A percentile compares a stretch with the other conserved stretches of the same genome.
Evolutionary conservation across 2,329 filamentous ascomycete genomes (phyloP).

Genomic region (Pezicula radicicola): DNA sequence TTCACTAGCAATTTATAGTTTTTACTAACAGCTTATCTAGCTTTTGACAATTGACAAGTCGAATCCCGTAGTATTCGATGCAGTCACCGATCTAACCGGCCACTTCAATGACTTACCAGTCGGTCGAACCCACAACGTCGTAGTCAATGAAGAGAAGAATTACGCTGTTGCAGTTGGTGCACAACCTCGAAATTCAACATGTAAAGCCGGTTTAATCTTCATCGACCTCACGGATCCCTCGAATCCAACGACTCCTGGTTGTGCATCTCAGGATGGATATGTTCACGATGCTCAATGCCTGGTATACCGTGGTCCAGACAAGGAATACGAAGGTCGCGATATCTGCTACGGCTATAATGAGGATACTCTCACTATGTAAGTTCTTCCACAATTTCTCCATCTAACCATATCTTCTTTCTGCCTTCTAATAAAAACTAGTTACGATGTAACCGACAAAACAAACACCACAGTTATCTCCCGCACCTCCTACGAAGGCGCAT

Average conservation of each 20-base stretch:
- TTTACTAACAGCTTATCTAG: conserved; percentile 21
- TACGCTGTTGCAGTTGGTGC: conserved; percentile 33
- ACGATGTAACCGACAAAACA: conserved; percentile 42
- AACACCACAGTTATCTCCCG: conserved; percentile 39
- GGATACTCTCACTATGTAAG: conserved; percentile 36
- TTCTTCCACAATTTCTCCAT: background rate
- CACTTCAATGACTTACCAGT: conserved; percentile 34
- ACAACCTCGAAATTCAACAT: conserved; percentile 31
- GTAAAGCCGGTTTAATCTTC: conserved; percentile 45
- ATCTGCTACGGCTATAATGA: conserved; percentile 21
- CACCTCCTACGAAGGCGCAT: conserved; percentile 45
- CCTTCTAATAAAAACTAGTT: background rate
- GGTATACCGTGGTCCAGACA: conserved; percentile 17
- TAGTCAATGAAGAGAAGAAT: conserved; percentile 35
- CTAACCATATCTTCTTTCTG: background rate
- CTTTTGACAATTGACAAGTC: conserved; percentile 43
- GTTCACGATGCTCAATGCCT: conserved; percentile 41
- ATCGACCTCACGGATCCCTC: conserved; percentile 44
- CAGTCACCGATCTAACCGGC: conserved; percentile 33
- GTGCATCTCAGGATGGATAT: conserved; percentile 40
- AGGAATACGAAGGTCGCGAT: conserved; percentile 14
- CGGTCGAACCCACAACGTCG: conserved; percentile 38
- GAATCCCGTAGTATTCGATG: conserved; percentile 33
- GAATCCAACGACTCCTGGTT: conserved; percentile 44
- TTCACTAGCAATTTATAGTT: background rate